These are phyloP conservation scores for Solanum peruvianum DNA, from an alignment of 257 asterid genomes.

Conservation along the genomic window DNA sequence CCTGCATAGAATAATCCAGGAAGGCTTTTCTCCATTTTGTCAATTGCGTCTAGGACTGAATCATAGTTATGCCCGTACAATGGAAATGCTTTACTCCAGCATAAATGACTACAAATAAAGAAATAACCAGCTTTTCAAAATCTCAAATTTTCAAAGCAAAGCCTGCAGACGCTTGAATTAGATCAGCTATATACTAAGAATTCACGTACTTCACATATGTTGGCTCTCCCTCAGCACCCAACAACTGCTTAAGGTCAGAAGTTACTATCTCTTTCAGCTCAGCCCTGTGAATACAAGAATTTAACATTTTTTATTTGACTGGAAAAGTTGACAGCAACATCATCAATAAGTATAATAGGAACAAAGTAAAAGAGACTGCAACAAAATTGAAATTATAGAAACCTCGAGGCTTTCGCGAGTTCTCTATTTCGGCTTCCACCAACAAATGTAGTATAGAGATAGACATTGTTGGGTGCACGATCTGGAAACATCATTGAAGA, in stretches of 20 bases:
- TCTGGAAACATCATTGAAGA: conserved; percentile 95
- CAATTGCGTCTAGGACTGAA: conserved; percentile 56
- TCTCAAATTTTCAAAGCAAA: not conserved
- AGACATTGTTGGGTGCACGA: conserved; percentile 70
- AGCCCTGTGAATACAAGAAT: conserved; percentile 35
- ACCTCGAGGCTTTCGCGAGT: conserved; percentile 82
- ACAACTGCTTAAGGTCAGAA: conserved; percentile 65
- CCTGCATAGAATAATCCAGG: conserved; percentile 92
- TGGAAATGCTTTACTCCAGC: conserved; percentile 88
- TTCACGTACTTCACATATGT: conserved; percentile 46
- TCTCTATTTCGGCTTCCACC: conserved; percentile 88
- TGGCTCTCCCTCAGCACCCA: conserved; percentile 88
- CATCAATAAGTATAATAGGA: not conserved
- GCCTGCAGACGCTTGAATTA: not conserved
- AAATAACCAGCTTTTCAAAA: conserved; percentile 2
- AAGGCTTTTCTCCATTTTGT: conserved; percentile 70
- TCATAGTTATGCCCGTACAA: conserved; percentile 57
- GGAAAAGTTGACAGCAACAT: not conserved
- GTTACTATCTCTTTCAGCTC: conserved; percentile 65
- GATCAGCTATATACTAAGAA: not conserved
- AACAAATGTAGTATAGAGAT: conserved; percentile 84
- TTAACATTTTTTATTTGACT: not conserved
- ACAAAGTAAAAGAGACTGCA: not conserved
- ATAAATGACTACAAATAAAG: conserved; percentile 55
- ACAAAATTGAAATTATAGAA: not conserved